These are phyloP conservation scores for Flaveria bidentis DNA, from an alignment of 129 eudicot species.

Conservation along the genomic window DNA sequence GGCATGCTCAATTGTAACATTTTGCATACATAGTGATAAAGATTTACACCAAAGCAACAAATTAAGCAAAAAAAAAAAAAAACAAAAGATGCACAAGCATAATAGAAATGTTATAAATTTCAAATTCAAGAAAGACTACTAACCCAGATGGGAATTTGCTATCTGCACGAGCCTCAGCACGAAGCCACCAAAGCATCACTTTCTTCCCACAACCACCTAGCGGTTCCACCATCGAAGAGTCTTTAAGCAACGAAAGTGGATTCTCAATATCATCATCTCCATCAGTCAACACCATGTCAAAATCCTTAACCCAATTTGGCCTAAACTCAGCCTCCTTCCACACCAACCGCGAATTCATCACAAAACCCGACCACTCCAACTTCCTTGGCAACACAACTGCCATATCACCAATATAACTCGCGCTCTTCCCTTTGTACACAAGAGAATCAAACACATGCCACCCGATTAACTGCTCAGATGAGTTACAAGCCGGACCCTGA, in stretches of 20 bases:
- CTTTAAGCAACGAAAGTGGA: slow-evolving; percentile 76
- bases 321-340: slow-evolving; percentile 75
- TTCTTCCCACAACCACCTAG: slow-evolving; percentile 92
- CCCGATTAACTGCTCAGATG: slow-evolving; percentile 68
- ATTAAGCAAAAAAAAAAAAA: slow-evolving; percentile 1
- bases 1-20: slow-evolving; percentile 1
- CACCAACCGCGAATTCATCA: slow-evolving; percentile 77
- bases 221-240: slow-evolving; percentile 83
- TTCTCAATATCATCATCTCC: slow-evolving; percentile 57
- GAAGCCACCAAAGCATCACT: slow-evolving; percentile 96
- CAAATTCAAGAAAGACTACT: slow-evolving; percentile 31
- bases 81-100: slow-evolving; percentile 5
- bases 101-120: not conserved
- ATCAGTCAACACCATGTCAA: slow-evolving; percentile 43
- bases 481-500: slow-evolving; percentile 94
- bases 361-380: slow-evolving; percentile 88
- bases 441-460: slow-evolving; percentile 74
- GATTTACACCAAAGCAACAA: not conserved
- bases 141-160: slow-evolving; percentile 95
- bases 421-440: slow-evolving; percentile 57
- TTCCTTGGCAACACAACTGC: slow-evolving; percentile 80
- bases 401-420: slow-evolving; percentile 76
- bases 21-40: slow-evolving; percentile 11
- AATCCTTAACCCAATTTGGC: slow-evolving; percentile 79
- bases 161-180: slow-evolving; percentile 94